phyloP scores from a whole-genome alignment of 2,329 filamentous ascomycete species.

The Ramularia endophylla region DNA sequence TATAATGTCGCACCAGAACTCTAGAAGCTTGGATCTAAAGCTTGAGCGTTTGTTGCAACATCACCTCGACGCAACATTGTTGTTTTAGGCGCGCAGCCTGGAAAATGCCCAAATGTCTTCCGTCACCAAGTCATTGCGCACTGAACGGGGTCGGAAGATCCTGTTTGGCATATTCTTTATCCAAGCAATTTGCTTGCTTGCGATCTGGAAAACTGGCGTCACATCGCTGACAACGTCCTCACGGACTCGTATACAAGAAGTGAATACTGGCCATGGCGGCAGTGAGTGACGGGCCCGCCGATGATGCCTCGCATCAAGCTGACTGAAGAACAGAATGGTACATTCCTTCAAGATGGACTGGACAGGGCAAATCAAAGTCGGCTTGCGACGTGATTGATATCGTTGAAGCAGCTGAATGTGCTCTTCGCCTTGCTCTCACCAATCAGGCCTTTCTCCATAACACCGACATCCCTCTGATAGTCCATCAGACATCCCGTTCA shows the following conservation, averaged over 20 bases:
- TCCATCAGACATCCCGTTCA: constrained; percentile 6
- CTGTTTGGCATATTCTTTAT: background rate
- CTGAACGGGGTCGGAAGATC: background rate
- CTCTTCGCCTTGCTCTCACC: constrained; percentile 1
- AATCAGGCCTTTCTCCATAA: constrained; percentile 6
- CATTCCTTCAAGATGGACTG: background rate
- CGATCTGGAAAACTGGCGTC: background rate
- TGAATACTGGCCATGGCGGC: background rate
- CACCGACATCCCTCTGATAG: constrained; percentile 4
- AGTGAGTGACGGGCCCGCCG: background rate
- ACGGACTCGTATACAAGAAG: background rate
- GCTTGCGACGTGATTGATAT: background rate
- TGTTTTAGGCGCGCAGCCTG: too few relatives aligned
- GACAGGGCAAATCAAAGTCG: background rate
- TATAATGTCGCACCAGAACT: too few relatives aligned
- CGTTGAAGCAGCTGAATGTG: constrained; percentile 7
- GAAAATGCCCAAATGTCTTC: too few relatives aligned
- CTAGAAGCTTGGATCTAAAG: too few relatives aligned
- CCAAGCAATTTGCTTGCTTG: background rate
- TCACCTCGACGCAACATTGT: too few relatives aligned
- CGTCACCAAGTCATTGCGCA: background rate
- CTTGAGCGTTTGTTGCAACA: too few relatives aligned
- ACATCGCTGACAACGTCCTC: background rate
- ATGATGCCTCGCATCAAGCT: background rate
- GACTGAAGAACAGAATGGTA: background rate